These are phyloP conservation scores for Auricularia cornea DNA, from an alignment of 768 basidiomycete genomes.

Conservation along the genomic window DNA sequence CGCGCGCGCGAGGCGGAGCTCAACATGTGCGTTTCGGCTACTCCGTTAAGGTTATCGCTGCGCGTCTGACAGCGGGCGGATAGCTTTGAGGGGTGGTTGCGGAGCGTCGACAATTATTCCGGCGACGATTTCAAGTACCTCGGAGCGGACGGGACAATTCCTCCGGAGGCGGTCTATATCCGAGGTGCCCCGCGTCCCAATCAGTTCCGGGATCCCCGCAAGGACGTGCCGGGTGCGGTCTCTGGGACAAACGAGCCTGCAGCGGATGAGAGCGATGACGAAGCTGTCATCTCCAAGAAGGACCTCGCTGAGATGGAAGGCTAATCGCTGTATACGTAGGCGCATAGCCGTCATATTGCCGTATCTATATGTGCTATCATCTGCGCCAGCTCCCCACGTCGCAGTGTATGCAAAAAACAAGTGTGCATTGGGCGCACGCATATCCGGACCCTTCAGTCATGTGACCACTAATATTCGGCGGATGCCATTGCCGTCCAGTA, in stretches of 20 bases:
- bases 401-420: too few species aligned
- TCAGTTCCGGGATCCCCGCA: slow-evolving; percentile 49
- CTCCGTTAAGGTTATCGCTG: not conserved
- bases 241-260: too few species aligned
- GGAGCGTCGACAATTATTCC: slow-evolving; percentile 61
- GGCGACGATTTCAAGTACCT: slow-evolving; percentile 74
- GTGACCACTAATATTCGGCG: too few species aligned
- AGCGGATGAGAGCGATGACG: slow-evolving; percentile 38
- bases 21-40: slow-evolving; percentile 51
- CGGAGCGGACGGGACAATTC: slow-evolving; percentile 71
- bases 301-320: slow-evolving; percentile 38
- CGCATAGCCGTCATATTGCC: too few species aligned
- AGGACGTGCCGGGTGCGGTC: slow-evolving; percentile 21
- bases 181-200: slow-evolving; percentile 44
- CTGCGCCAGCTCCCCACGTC: too few species aligned
- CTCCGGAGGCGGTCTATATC: slow-evolving; percentile 56
- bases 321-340: slow-evolving; percentile 15
- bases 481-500: too few species aligned
- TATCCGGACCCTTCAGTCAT: too few species aligned
- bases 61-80: too few species aligned
- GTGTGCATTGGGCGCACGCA: too few species aligned
- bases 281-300: slow-evolving; percentile 25
- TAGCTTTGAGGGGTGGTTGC: slow-evolving; percentile 86
- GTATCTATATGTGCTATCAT: too few species aligned
- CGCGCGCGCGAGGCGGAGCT: slow-evolving; percentile 70